Conservation (phyloP, 2,329 filamentous ascomycete genomes). For the Colletotrichum sp. region DNA sequence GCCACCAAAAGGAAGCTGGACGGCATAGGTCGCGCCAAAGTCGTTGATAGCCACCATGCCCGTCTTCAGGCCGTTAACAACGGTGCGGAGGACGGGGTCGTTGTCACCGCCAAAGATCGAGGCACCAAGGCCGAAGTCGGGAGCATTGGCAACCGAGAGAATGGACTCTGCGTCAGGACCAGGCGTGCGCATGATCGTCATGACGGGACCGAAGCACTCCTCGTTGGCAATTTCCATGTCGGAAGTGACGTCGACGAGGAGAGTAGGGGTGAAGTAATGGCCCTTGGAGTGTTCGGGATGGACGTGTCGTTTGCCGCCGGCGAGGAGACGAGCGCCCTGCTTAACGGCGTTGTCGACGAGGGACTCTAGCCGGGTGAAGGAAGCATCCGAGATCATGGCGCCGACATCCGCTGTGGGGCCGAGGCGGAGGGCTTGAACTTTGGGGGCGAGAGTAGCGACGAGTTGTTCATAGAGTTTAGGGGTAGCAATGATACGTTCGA, state of each 20-base stretch:
- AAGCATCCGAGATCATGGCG: conserved; percentile 82
- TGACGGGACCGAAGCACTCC: conserved; percentile 93
- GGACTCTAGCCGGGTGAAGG: conserved; percentile 76
- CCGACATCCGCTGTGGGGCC: conserved; percentile 85
- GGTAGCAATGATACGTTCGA: conserved; percentile 88
- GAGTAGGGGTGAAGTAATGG: conserved; percentile 91
- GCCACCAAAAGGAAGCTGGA: conserved; percentile 93
- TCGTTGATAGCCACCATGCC: conserved; percentile 97
- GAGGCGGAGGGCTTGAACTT: conserved; percentile 76
- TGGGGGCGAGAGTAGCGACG: conserved; percentile 71
- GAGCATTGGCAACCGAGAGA: conserved; percentile 81
- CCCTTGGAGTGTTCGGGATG: conserved; percentile 79
- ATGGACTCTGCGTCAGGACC: conserved; percentile 66
- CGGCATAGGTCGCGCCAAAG: conserved; percentile 91
- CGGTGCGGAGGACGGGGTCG: conserved; percentile 63
- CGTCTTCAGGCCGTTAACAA: conserved; percentile 73
- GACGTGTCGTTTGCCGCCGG: conserved; percentile 73
- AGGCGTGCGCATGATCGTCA: conserved; percentile 79
- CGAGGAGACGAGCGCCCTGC: conserved; percentile 80
- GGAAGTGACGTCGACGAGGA: conserved; percentile 87
- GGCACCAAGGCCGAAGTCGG: conserved; percentile 84
- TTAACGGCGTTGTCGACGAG: conserved; percentile 80
- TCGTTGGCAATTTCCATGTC: conserved; percentile 87
- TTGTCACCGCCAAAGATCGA: conserved; percentile 80
- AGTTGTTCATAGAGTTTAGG: conserved; percentile 78